These are phyloP conservation scores for Rhododendron griersonianum DNA, from an alignment of 148 eudicot species.

Conservation along the genomic window DNA sequence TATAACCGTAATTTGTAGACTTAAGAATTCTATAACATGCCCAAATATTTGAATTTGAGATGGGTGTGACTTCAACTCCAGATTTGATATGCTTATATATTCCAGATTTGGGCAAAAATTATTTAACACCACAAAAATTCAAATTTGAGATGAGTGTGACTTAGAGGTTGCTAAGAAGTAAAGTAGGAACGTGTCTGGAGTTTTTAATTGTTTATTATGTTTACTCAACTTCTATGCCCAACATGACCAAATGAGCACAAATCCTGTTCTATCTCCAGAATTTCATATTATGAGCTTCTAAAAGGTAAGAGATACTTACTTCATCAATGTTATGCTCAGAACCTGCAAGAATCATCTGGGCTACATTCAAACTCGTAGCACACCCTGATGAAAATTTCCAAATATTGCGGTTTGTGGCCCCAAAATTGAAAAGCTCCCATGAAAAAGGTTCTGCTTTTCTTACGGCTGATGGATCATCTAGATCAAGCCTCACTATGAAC, in stretches of 20 bases:
- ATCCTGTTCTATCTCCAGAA: neutral
- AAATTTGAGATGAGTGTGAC: no score
- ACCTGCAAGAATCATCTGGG: constrained; percentile 92
- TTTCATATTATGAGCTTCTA: neutral
- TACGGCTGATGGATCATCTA: constrained; percentile 98
- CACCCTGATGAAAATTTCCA: constrained; percentile 97
- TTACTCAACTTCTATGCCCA: neutral
- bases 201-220: neutral
- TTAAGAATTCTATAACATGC: no score
- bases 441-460: constrained; percentile 93
- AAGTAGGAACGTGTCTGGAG: neutral
- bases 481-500: constrained; percentile 82
- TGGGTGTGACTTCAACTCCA: no score
- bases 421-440: constrained; percentile 74
- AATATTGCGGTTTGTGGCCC: constrained; percentile 89
- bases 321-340: constrained; percentile 90
- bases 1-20: no score
- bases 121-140: no score
- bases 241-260: neutral
- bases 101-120: no score
- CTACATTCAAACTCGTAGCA: constrained; percentile 84
- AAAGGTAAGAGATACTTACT: constrained; percentile 41
- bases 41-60: no score
- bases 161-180: neutral
- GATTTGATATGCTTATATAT: no score